Conservation (phyloP, 306 rosid genomes). For the Sechiopsis laciniata region DNA sequence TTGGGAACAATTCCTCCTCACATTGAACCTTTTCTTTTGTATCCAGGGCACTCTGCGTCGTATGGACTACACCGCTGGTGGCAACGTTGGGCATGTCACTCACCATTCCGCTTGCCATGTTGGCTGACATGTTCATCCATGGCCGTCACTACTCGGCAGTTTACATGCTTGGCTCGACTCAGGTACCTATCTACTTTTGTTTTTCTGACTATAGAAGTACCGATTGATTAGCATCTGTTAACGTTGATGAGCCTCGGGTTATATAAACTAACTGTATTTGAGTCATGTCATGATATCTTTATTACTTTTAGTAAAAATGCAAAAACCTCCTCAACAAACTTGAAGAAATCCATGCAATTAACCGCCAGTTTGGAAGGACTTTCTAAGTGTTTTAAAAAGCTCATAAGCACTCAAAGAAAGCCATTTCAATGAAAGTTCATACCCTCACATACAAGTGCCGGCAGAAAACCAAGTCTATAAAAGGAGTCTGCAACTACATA, state of each 20-base stretch:
- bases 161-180: constrained; percentile 83
- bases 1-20: constrained; percentile 14
- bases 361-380: too few species aligned
- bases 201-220: not conserved
- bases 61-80: constrained; percentile 97
- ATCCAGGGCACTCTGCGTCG: constrained; percentile 85
- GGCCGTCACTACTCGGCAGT: constrained; percentile 87
- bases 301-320: not conserved
- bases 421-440: too few species aligned
- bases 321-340: not conserved
- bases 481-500: not conserved
- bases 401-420: too few species aligned
- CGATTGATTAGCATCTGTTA: not conserved
- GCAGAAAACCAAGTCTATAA: not conserved
- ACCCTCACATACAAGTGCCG: too few species aligned
- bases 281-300: not conserved
- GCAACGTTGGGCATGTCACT: constrained; percentile 99
- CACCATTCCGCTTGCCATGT: constrained; percentile 96
- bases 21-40: constrained; percentile 24
- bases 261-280: not conserved
- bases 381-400: too few species aligned
- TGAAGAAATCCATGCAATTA: not conserved
- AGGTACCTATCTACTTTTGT: constrained; percentile 41
- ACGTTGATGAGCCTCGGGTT: not conserved
- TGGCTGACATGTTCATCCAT: constrained; percentile 94